Conservation (phyloP, 2,329 filamentous ascomycete genomes). For the Xylaria sp. region DNA sequence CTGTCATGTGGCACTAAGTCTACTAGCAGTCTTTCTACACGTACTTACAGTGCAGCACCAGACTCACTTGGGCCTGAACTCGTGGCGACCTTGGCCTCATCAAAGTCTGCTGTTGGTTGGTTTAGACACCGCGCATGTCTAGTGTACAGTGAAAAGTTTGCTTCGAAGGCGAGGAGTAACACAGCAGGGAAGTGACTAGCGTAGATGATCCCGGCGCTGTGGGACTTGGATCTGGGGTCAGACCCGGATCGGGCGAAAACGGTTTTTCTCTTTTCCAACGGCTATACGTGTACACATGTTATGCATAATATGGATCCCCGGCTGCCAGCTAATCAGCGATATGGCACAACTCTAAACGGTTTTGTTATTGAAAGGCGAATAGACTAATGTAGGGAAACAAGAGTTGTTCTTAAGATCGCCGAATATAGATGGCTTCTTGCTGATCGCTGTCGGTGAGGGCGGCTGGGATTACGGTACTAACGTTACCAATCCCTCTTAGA, state of each 20-base stretch:
- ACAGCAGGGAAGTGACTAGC: slow-evolving; percentile 4
- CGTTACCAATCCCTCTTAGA: not conserved
- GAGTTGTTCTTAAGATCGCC: slow-evolving; percentile 12
- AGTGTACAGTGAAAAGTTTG: slow-evolving; percentile 5
- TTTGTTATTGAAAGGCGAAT: not conserved
- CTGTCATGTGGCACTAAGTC: not conserved
- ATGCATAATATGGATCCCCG: slow-evolving; percentile 2
- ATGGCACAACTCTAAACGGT: slow-evolving; percentile 7
- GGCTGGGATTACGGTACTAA: not conserved
- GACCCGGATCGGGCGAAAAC: slow-evolving; percentile 9
- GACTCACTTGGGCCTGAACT: not conserved
- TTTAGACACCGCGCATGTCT: not conserved
- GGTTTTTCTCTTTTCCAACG: not conserved
- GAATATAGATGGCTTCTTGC: slow-evolving; percentile 13
- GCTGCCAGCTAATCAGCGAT: slow-evolving; percentile 20
- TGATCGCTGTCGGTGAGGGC: not conserved
- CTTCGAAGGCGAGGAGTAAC: not conserved
- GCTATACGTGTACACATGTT: not conserved
- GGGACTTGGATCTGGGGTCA: slow-evolving; percentile 20
- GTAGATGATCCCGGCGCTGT: slow-evolving; percentile 12
- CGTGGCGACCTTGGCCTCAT: not conserved
- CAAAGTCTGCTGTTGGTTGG: not conserved
- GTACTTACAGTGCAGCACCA: not conserved
- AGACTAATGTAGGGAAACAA: not conserved
- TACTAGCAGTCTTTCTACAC: not conserved